These are phyloP conservation scores for Lepidium africanum DNA, from an alignment of 345 rosid species.

Conservation along the genomic window DNA sequence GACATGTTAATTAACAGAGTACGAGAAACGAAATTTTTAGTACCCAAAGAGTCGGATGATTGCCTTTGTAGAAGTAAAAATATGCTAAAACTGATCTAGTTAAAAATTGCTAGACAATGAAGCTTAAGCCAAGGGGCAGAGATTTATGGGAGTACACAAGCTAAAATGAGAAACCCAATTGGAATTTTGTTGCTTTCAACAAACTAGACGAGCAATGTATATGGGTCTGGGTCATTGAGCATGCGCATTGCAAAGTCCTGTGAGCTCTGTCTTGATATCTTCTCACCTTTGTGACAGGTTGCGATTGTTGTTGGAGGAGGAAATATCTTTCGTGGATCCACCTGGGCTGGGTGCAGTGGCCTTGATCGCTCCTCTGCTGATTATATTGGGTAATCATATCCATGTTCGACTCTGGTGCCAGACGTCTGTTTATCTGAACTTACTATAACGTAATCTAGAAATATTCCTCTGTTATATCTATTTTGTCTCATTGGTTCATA, in stretches of 20 bases:
- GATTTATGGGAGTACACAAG: neutral
- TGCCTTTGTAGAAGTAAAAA: neutral
- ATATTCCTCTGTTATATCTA: neutral
- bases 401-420: neutral
- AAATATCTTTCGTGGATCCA: slow-evolving; percentile 86
- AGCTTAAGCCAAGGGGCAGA: neutral
- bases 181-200: neutral
- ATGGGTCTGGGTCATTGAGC: neutral
- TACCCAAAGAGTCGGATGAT: neutral
- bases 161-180: neutral
- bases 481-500: neutral
- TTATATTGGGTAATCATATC: slow-evolving; percentile 67
- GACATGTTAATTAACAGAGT: neutral
- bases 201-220: neutral
- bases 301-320: slow-evolving; percentile 98
- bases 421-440: neutral
- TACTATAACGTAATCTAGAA: neutral
- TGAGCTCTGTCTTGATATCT: neutral
- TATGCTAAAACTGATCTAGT: neutral
- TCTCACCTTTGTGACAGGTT: slow-evolving; percentile 39
- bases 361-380: slow-evolving; percentile 99
- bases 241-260: neutral
- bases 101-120: neutral
- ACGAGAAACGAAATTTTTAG: neutral
- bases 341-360: slow-evolving; percentile 93